phyloP scores from a whole-genome alignment of 2,329 filamentous ascomycete species.

The Ophiobolus disseminans region DNA sequence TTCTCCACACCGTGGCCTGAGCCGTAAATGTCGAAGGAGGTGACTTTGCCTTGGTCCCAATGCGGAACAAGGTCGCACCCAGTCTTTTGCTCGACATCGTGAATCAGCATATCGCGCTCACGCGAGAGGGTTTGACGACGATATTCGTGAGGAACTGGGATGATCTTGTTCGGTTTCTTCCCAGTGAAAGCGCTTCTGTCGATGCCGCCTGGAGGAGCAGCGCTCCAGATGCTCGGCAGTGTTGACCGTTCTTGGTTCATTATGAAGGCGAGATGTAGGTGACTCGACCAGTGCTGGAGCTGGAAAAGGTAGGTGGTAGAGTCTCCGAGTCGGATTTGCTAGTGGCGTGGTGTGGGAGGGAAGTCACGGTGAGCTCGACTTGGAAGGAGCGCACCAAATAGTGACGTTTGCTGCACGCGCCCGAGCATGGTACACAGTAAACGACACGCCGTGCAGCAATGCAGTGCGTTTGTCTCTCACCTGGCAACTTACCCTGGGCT shows the following conservation, averaged over 20 bases:
- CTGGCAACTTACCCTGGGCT: too few relatives aligned
- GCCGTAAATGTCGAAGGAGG: conserved; percentile 35
- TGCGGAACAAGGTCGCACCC: conserved; percentile 26
- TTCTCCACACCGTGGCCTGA: conserved; percentile 24
- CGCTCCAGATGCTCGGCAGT: background rate
- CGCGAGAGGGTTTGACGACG: conserved; percentile 16
- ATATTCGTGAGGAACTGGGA: conserved; percentile 29
- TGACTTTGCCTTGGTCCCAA: conserved; percentile 18
- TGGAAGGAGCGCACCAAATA: conserved; percentile 8
- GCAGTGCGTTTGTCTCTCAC: too few relatives aligned
- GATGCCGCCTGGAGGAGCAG: background rate
- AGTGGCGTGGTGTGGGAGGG: too few relatives aligned
- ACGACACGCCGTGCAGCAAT: too few relatives aligned
- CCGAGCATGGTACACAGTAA: too few relatives aligned
- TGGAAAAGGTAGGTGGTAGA: background rate
- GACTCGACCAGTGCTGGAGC: background rate
- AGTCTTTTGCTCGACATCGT: conserved; percentile 23
- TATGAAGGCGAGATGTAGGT: background rate
- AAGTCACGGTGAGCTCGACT: conserved; percentile 8
- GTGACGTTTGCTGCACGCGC: too few relatives aligned
- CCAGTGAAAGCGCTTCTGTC: conserved; percentile 2
- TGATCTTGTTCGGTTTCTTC: conserved; percentile 25
- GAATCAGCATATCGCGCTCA: conserved; percentile 21
- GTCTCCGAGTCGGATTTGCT: too few relatives aligned
- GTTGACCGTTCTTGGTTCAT: background rate